phyloP scores from a whole-genome alignment of 1,284 basidiomycete genomes.

The Neolentinus lepideus region DNA sequence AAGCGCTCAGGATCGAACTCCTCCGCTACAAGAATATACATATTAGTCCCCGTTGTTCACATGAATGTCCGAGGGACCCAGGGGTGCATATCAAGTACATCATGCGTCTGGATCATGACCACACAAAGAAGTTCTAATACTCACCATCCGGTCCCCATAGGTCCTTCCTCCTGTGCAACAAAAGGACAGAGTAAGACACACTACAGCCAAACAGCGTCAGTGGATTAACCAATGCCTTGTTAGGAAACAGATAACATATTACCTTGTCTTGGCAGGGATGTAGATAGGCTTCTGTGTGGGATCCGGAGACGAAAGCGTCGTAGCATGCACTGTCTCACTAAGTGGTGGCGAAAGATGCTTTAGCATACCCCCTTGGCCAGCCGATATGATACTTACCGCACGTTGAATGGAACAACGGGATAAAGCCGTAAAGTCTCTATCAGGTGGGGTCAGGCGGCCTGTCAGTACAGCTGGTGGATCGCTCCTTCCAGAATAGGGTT shows the following conservation, averaged over 20 bases:
- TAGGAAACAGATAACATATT: slow-evolving; percentile 10
- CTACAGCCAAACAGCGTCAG: slow-evolving; percentile 9
- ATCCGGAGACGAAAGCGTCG: slow-evolving; percentile 35
- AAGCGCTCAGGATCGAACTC: slow-evolving; percentile 41
- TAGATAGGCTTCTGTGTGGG: slow-evolving; percentile 41
- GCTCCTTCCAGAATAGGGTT: neutral
- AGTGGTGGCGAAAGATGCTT: neutral
- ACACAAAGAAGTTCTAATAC: neutral
- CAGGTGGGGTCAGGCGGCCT: neutral
- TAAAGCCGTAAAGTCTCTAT: slow-evolving; percentile 53
- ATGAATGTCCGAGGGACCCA: neutral
- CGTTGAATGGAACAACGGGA: slow-evolving; percentile 50
- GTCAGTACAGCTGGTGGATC: neutral
- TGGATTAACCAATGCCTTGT: neutral
- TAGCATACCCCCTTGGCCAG: neutral
- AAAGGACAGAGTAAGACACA: slow-evolving; percentile 12
- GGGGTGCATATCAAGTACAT: neutral
- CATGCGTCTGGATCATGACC: neutral
- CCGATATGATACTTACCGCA: slow-evolving; percentile 24
- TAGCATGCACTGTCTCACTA: slow-evolving; percentile 29
- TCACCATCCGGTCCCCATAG: slow-evolving; percentile 24
- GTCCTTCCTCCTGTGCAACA: slow-evolving; percentile 17
- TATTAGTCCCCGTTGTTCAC: neutral
- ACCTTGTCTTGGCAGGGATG: slow-evolving; percentile 46
- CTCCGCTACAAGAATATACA: slow-evolving; percentile 18